Evolutionary conservation across 2,329 filamentous ascomycete genomes (phyloP), one percentile per base, ranked within the genome.

Genomic region (Colletotrichum theobromicola): DNA sequence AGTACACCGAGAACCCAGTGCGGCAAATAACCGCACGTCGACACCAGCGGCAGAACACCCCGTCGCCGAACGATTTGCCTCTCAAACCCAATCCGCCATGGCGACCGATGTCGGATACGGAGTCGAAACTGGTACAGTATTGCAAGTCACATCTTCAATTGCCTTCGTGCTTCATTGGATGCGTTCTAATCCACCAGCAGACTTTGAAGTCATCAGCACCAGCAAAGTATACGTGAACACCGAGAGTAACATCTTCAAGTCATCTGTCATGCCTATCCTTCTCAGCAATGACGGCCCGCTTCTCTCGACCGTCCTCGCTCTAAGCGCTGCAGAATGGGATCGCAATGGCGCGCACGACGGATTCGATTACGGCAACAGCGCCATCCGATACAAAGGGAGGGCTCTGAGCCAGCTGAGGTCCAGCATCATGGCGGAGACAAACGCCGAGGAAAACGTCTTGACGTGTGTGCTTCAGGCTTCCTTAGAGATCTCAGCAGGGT

Each of bases 391-490:
- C 62, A 67, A 71, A 35, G 46, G 26, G 2, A 35, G 26, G 24
- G 69, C 69, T 9, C 28, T 71, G 34, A 55, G 16, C 4, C 69
- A 71, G 50, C 62, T 71, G n/a, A 62, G 46, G 26, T 58, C 60
- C 28, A 60, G 42, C 9, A 28, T 66, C n/a, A n/a, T 46, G 7
- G 50, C n/a, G 24, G 50, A 53, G n/a, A 5, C 18, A 0, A 24
- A 60, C 18, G 62, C 69, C 1, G 62, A 71, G 21, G 69, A 66
- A 2, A 66, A 60, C 13, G 32, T 71, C 8, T 26, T 71, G 35
- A 66, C 69, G 5, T 71, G 62, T 35, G 69, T 71, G n/a, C 69
- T 71, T 12, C 69, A 66, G 62, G 69, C 69, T 2, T 71, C 69
- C 1, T 7, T 71, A 10, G 69, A 66, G 32, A 71, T 71, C n/a